These are phyloP conservation scores for Choiromyces venosus DNA, from an alignment of 495 filamentous ascomycete species.

Conservation along the genomic window DNA sequence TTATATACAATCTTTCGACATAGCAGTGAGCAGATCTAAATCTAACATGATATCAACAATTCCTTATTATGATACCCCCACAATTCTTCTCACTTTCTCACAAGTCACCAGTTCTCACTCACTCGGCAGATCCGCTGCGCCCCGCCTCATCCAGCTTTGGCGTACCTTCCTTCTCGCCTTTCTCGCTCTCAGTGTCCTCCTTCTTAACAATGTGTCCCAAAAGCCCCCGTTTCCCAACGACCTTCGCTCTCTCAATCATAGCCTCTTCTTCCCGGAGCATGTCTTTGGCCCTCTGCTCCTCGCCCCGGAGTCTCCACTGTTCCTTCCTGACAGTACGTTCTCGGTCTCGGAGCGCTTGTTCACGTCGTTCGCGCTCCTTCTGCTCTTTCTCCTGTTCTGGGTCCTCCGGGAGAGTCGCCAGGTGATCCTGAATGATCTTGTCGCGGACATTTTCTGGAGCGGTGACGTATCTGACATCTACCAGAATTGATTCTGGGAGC, in stretches of 20 bases:
- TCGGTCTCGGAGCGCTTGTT: slow-evolving; percentile 38
- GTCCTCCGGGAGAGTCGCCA: slow-evolving; percentile 63
- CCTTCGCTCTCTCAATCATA: slow-evolving; percentile 41
- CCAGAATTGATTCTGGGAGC: slow-evolving; percentile 63
- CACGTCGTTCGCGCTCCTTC: slow-evolving; percentile 39
- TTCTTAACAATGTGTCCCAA: slow-evolving; percentile 36
- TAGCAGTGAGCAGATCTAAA: not conserved
- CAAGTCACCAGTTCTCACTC: not conserved
- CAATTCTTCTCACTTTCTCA: not conserved
- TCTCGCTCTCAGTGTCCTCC: slow-evolving; percentile 20
- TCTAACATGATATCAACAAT: not conserved
- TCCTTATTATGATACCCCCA: not conserved
- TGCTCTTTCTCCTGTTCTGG: slow-evolving; percentile 61
- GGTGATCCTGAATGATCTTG: slow-evolving; percentile 67
- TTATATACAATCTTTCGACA: not conserved
- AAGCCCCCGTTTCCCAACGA: slow-evolving; percentile 39
- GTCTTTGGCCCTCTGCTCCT: slow-evolving; percentile 36
- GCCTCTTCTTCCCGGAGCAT: slow-evolving; percentile 36
- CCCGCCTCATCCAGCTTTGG: not conserved
- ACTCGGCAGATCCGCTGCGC: not conserved
- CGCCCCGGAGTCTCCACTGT: slow-evolving; percentile 32
- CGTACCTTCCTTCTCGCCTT: slow-evolving; percentile 6
- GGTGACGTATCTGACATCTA: slow-evolving; percentile 77
- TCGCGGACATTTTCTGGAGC: slow-evolving; percentile 64
- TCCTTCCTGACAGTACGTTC: slow-evolving; percentile 33